Evolutionary conservation across 1,284 basidiomycete genomes (phyloP).

Genomic region (Abortiporus biennis): DNA sequence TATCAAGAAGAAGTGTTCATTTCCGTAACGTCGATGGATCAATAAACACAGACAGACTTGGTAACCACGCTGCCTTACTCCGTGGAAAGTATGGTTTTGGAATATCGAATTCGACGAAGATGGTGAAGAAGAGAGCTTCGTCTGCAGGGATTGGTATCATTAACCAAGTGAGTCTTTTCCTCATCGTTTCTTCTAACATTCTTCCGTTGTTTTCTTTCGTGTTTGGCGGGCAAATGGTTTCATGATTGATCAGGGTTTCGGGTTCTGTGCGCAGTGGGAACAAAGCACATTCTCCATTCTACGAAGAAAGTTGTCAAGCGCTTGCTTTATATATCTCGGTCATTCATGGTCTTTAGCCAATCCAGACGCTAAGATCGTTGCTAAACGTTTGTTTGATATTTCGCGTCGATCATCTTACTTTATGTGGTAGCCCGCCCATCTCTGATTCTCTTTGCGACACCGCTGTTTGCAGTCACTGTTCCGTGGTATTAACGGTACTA

Average conservation of each 20-base stretch:
- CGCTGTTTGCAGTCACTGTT: no score
- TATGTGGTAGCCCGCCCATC: no score
- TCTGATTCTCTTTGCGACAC: no score
- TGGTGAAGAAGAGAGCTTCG: slow-evolving; percentile 10
- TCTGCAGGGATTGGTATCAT: slow-evolving; percentile 15
- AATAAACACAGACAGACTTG: slow-evolving; percentile 7
- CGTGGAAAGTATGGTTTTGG: slow-evolving; percentile 14
- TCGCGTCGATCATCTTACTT: no score
- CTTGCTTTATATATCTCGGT: no score
- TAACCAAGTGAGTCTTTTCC: slow-evolving; percentile 15
- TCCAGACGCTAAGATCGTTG: no score
- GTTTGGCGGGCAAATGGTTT: not conserved
- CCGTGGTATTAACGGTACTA: not conserved
- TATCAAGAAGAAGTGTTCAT: slow-evolving; percentile 12
- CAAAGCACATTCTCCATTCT: no score
- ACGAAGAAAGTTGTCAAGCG: no score
- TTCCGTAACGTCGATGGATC: slow-evolving; percentile 1
- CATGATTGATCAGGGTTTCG: not conserved
- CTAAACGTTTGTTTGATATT: no score
- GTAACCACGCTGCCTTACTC: slow-evolving; percentile 11
- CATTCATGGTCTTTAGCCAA: no score
- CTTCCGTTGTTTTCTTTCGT: not conserved
- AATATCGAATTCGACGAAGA: slow-evolving; percentile 4
- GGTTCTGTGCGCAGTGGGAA: not conserved
- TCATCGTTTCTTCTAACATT: not conserved